Conservation (phyloP, 257 asterid genomes). For the Ajuga chamaepitys region DNA sequence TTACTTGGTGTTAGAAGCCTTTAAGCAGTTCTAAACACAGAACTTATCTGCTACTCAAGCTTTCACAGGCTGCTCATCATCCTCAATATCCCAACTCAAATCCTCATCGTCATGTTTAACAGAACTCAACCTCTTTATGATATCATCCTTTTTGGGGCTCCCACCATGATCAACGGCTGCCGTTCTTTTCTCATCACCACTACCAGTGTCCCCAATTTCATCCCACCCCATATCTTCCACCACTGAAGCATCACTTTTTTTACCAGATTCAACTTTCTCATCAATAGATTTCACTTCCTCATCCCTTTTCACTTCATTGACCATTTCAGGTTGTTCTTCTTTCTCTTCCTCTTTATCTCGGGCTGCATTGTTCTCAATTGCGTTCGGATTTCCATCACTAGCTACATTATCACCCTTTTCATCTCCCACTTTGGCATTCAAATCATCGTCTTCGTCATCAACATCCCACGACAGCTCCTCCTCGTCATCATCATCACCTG, state of each 20-base stretch:
- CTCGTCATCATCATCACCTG: conserved; percentile 55
- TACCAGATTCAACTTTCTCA: conserved; percentile 20
- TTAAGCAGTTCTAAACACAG: too few relatives aligned
- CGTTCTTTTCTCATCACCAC: conserved; percentile 54
- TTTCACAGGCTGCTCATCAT: conserved; percentile 49
- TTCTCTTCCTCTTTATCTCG: neutral
- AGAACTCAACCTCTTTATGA: conserved; percentile 43
- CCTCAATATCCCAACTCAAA: conserved; percentile 83
- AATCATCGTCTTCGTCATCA: conserved; percentile 59
- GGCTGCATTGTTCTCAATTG: neutral
- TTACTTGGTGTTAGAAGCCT: conserved; percentile 18
- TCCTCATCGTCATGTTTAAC: conserved; percentile 68
- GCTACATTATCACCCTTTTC: conserved; percentile 17
- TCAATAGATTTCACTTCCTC: conserved; percentile 22
- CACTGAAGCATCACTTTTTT: conserved; percentile 19
- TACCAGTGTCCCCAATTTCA: conserved; percentile 68
- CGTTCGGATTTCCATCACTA: conserved; percentile 13
- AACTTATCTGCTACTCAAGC: conserved; percentile 17
- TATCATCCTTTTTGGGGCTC: conserved; percentile 30
- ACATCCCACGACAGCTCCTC: conserved; percentile 74
- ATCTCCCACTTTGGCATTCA: conserved; percentile 16
- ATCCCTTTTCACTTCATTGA: conserved; percentile 16
- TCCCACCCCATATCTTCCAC: conserved; percentile 81
- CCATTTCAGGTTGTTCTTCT: conserved; percentile 16
- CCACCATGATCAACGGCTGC: conserved; percentile 8